A percentile compares a stretch with the other conserved stretches of the same genome.
phyloP scores from a whole-genome alignment of 495 filamentous ascomycete genomes.

The Clohesyomyces aquaticus region DNA sequence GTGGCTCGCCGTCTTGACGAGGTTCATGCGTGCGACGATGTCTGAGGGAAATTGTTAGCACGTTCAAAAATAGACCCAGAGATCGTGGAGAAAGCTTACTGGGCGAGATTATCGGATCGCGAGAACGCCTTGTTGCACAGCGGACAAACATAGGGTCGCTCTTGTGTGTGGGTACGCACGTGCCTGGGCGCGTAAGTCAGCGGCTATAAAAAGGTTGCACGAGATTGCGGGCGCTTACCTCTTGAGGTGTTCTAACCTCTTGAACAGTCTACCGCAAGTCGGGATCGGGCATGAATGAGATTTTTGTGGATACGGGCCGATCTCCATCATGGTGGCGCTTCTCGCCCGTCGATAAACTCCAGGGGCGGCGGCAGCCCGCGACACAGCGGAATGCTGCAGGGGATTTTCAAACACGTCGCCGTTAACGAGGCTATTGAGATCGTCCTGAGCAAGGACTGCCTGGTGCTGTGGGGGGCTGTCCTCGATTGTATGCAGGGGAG shows the following conservation, averaged over 20 bases:
- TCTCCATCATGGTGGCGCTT: constrained; percentile 94
- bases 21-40: constrained; percentile 95
- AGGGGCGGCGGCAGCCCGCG: constrained; percentile 58
- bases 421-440: constrained; percentile 66
- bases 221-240: constrained; percentile 66
- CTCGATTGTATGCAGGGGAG: constrained; percentile 80
- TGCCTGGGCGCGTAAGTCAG: constrained; percentile 72
- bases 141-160: constrained; percentile 94
- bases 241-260: constrained; percentile 98
- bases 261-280: constrained; percentile 94
- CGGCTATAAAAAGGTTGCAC: constrained; percentile 48
- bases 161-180: constrained; percentile 98
- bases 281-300: constrained; percentile 99
- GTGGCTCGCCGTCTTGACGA: constrained; percentile 66
- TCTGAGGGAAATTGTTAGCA: constrained; percentile 53
- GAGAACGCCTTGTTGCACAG: constrained; percentile 99
- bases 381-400: constrained; percentile 64
- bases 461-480: constrained; percentile 73
- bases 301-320: constrained; percentile 95
- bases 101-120: constrained; percentile 95
- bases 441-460: constrained; percentile 64
- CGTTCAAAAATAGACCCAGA: constrained; percentile 31
- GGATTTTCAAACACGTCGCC: constrained; percentile 63
- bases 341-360: constrained; percentile 86
- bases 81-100: constrained; percentile 64